Evolutionary conservation across 1,284 basidiomycete genomes (phyloP).

Genomic region (Cutaneotrichosporon sp.): DNA sequence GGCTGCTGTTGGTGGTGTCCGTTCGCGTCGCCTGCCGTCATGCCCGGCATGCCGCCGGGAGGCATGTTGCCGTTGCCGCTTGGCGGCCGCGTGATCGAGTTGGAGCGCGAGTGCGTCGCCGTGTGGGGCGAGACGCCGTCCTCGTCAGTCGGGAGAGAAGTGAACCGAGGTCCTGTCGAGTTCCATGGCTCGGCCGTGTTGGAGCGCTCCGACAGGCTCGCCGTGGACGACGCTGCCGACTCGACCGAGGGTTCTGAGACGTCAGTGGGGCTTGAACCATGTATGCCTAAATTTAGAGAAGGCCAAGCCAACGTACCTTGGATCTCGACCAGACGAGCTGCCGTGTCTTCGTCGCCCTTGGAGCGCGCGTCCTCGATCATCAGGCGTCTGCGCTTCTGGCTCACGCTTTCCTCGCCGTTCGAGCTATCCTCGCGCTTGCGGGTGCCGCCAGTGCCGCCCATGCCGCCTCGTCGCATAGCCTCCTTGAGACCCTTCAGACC

Average conservation of each 20-base stretch:
- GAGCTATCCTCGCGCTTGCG: constrained; percentile 27
- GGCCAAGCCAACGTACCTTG: constrained; percentile 34
- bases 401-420: constrained; percentile 16
- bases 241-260: constrained; percentile 9
- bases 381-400: constrained; percentile 37
- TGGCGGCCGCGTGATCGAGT: constrained; percentile 1
- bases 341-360: constrained; percentile 11
- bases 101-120: constrained; percentile 12
- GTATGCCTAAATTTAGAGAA: too few species aligned
- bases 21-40: too few species aligned
- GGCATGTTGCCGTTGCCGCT: not conserved
- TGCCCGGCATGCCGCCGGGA: constrained; percentile 17
- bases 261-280: constrained; percentile 1
- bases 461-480: constrained; percentile 35
- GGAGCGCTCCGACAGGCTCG: constrained; percentile 8
- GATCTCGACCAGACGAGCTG: constrained; percentile 33
- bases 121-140: constrained; percentile 19
- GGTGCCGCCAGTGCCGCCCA: constrained; percentile 4
- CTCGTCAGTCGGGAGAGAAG: constrained; percentile 35
- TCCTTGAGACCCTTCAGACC: constrained; percentile 41
- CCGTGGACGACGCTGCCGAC: constrained; percentile 5
- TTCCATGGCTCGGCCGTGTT: constrained; percentile 14
- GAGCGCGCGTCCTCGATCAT: constrained; percentile 39
- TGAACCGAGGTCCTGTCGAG: constrained; percentile 31
- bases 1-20: not conserved